Conservation (phyloP, 306 rosid genomes). For the Sechiopsis laciniata region DNA sequence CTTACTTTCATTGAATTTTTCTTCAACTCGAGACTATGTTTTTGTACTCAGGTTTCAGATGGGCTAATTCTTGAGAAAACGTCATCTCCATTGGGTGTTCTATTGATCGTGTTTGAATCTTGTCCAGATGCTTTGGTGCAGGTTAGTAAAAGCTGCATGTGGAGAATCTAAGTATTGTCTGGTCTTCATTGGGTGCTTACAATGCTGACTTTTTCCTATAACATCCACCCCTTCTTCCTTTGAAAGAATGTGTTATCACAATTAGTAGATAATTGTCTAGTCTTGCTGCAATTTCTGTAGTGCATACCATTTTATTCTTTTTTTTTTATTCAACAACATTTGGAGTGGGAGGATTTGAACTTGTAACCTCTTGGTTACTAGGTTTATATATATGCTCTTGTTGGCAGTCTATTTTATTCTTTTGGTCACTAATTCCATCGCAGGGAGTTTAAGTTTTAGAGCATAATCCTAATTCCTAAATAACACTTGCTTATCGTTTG, state of each 20-base stretch:
- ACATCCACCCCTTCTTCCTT: neutral
- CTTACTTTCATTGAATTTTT: neutral
- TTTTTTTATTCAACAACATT: no score
- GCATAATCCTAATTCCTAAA: neutral
- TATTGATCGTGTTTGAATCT: slow-evolving; percentile 87
- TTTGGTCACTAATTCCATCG: neutral
- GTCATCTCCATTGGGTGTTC: slow-evolving; percentile 90
- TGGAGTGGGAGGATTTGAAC: no score
- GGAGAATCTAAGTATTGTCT: neutral
- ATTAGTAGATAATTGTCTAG: neutral
- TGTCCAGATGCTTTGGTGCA: slow-evolving; percentile 96
- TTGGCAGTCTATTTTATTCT: neutral
- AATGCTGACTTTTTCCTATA: neutral
- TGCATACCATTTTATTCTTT: neutral
- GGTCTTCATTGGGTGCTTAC: neutral
- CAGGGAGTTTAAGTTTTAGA: neutral
- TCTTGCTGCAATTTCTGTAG: neutral
- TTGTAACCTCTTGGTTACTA: no score
- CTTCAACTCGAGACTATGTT: slow-evolving; percentile 25
- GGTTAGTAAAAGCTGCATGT: slow-evolving; percentile 37
- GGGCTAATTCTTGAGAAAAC: slow-evolving; percentile 90
- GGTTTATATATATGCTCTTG: no score
- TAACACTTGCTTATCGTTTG: neutral
- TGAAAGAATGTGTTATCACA: neutral
- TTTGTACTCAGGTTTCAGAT: slow-evolving; percentile 65